Evolutionary conservation across 352 stramenopile species (phyloP).

Genomic region (Stephanocyclus meneghinianus): DNA sequence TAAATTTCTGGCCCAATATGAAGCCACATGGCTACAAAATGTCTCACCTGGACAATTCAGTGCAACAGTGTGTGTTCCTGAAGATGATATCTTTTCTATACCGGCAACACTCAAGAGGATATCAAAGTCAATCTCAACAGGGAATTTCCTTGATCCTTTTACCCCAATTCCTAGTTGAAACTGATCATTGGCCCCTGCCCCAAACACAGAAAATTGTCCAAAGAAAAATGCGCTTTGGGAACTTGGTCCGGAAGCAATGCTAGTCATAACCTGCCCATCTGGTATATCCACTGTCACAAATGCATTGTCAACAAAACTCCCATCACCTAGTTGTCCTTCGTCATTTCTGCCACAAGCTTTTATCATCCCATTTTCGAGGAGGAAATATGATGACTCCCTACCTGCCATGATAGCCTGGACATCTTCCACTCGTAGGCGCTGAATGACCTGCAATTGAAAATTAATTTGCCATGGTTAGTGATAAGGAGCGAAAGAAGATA

Average conservation of each 20-base stretch:
- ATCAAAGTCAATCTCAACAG: slow-evolving; percentile 32
- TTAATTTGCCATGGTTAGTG: background rate
- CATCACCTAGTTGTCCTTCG: slow-evolving; percentile 32
- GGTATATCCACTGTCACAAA: slow-evolving; percentile 12
- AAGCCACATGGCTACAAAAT: too few relatives aligned
- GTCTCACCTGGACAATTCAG: slow-evolving; percentile 5
- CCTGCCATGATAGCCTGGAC: slow-evolving; percentile 11
- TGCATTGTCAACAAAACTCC: slow-evolving; percentile 20
- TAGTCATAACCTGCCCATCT: background rate
- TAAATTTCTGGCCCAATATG: background rate
- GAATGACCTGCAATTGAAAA: background rate
- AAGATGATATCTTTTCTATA: slow-evolving; percentile 26
- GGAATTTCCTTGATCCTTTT: slow-evolving; percentile 26
- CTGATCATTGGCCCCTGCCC: slow-evolving; percentile 41
- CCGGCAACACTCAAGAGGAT: background rate
- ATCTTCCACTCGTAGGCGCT: background rate
- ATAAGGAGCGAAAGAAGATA: background rate
- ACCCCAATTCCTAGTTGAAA: slow-evolving; percentile 50
- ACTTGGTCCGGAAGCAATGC: slow-evolving; percentile 29
- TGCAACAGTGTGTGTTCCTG: slow-evolving; percentile 24
- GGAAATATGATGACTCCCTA: slow-evolving; percentile 25
- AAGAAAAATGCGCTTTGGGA: slow-evolving; percentile 31
- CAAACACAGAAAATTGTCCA: slow-evolving; percentile 18
- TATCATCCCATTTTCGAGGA: slow-evolving; percentile 16
- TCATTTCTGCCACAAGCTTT: slow-evolving; percentile 22